Percentiles rank a stretch among this genome's conserved stretches.
Evolutionary conservation across 148 eudicot species (phyloP).

Genomic region (Camellia granthamiana): DNA sequence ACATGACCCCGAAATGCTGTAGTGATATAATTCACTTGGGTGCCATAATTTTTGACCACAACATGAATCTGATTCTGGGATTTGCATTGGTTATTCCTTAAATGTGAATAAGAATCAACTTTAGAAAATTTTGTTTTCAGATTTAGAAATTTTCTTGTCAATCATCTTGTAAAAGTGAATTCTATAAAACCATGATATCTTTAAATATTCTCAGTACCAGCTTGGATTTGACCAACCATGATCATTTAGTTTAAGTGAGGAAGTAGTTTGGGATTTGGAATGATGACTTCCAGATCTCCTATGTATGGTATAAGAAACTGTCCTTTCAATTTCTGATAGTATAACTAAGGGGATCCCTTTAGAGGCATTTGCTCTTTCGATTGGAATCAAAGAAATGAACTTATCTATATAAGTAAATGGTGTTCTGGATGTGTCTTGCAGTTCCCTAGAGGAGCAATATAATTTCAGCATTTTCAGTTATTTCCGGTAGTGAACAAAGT

Average conservation of each 20-base stretch:
- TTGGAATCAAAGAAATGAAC: no score
- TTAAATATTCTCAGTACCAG: neutral
- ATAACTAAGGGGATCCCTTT: neutral
- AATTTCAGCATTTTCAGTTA: neutral
- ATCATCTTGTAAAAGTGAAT: neutral
- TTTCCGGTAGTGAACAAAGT: neutral
- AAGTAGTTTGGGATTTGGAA: neutral
- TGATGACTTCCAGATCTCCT: neutral
- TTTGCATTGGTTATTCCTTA: neutral
- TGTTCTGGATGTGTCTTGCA: no score
- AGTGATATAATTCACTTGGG: neutral
- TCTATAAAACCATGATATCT: neutral
- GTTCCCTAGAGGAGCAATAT: neutral
- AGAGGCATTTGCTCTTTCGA: neutral
- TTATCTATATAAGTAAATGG: neutral
- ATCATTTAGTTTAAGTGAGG: neutral
- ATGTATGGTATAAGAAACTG: neutral
- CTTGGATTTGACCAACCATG: conserved; percentile 6
- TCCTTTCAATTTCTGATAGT: neutral
- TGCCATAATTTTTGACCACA: neutral
- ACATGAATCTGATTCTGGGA: neutral
- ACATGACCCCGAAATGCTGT: neutral
- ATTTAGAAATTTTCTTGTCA: neutral
- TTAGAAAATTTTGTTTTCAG: neutral
- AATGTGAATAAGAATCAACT: neutral